These are phyloP conservation scores for Geotrichum aggregatum DNA, from an alignment of 1,139 yeast species.

Conservation along the genomic window DNA sequence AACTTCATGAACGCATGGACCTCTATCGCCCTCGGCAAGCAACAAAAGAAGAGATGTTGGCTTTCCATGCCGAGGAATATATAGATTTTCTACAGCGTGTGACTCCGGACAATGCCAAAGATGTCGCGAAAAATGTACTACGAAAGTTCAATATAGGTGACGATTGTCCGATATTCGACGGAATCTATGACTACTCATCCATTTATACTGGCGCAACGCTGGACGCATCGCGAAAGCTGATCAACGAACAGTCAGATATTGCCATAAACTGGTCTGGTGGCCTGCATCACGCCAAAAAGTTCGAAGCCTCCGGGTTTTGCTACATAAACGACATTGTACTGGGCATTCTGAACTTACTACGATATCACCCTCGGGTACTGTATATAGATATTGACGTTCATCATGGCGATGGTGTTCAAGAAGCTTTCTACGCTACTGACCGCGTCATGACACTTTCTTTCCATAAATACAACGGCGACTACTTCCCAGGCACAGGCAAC, in stretches of 20 bases:
- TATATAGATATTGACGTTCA: conserved; percentile 94
- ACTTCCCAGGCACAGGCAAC: conserved; percentile 95
- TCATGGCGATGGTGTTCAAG: conserved; percentile 98
- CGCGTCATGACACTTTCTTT: conserved; percentile 93
- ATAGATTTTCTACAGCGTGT: conserved; percentile 70
- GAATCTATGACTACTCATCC: conserved; percentile 80
- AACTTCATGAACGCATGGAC: conserved; percentile 86
- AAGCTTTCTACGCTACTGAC: conserved; percentile 92
- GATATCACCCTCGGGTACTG: conserved; percentile 85
- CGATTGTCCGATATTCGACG: conserved; percentile 97
- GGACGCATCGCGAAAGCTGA: conserved; percentile 84
- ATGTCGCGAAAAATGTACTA: conserved; percentile 51
- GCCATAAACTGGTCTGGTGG: conserved; percentile 99
- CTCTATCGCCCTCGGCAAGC: conserved; percentile 79
- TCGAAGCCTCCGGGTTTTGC: conserved; percentile 92
- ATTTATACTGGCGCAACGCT: conserved; percentile 89
- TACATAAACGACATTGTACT: conserved; percentile 92
- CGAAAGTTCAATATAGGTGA: conserved; percentile 90
- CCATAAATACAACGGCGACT: conserved; percentile 92
- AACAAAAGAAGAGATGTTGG: conserved; percentile 67
- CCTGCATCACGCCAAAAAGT: conserved; percentile 91
- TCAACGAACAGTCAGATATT: conserved; percentile 82
- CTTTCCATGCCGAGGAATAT: conserved; percentile 87
- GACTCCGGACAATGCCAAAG: conserved; percentile 72
- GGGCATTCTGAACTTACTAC: conserved; percentile 72